Evolutionary conservation across 495 filamentous ascomycete species (phyloP).

Genomic region (Cairneyella variabilis): DNA sequence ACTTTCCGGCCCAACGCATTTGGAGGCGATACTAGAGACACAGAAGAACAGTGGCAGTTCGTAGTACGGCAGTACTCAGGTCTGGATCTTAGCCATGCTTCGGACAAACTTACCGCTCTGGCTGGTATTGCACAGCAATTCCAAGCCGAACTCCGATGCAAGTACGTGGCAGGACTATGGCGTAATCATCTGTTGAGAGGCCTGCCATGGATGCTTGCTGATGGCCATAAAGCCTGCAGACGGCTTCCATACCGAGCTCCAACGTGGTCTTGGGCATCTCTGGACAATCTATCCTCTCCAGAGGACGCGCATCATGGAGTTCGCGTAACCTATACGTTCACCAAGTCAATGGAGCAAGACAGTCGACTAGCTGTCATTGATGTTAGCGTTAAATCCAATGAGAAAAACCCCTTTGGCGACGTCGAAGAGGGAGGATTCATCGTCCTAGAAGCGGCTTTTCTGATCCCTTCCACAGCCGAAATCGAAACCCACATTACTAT

Average conservation of each 20-base stretch:
- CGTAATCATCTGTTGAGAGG: neutral
- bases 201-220: slow-evolving; percentile 1
- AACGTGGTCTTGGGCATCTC: slow-evolving; percentile 11
- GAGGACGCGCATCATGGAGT: slow-evolving; percentile 1
- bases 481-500: slow-evolving; percentile 4
- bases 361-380: neutral
- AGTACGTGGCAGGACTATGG: slow-evolving; percentile 14
- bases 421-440: slow-evolving; percentile 5
- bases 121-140: slow-evolving; percentile 10
- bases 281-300: slow-evolving; percentile 3
- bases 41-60: neutral
- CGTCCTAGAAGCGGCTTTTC: slow-evolving; percentile 2
- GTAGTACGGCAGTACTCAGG: slow-evolving; percentile 8
- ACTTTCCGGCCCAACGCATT: slow-evolving; percentile 5
- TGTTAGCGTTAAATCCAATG: neutral
- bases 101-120: slow-evolving; percentile 9
- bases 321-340: slow-evolving; percentile 4
- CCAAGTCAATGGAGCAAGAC: slow-evolving; percentile 4
- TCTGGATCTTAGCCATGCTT: slow-evolving; percentile 5
- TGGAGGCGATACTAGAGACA: neutral
- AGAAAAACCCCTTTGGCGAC: slow-evolving; percentile 1
- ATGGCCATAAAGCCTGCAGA: slow-evolving; percentile 6
- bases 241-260: neutral
- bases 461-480: slow-evolving; percentile 1
- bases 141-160: neutral